Evolutionary conservation across 768 basidiomycete species (phyloP).

Genomic region (Omphalotus guepiniiformis): DNA sequence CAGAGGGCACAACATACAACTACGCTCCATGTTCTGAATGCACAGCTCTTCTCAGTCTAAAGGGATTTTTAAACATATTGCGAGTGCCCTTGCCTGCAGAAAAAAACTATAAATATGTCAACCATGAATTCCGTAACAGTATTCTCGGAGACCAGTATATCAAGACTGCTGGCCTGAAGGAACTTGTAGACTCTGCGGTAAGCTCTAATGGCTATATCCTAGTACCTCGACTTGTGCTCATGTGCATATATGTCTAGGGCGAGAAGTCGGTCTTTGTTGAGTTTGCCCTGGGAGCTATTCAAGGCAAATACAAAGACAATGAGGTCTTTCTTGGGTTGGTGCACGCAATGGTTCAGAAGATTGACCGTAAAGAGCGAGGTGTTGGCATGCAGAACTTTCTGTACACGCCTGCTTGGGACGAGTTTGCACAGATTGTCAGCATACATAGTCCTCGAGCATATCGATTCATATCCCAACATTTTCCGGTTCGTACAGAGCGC

Average conservation of each 20-base stretch:
- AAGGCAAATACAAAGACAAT: constrained; percentile 21
- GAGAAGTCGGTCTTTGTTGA: not conserved
- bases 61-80: constrained; percentile 14
- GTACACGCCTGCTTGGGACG: constrained; percentile 27
- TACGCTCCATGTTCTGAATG: constrained; percentile 18
- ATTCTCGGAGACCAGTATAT: constrained; percentile 13
- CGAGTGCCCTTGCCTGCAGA: not conserved
- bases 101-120: constrained; percentile 14
- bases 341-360: constrained; percentile 21
- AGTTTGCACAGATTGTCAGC: constrained; percentile 23
- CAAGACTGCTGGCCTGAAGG: constrained; percentile 11
- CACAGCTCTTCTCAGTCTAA: not conserved
- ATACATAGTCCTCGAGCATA: constrained; percentile 27
- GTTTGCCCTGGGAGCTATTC: constrained; percentile 13
- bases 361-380: constrained; percentile 23
- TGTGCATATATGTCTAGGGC: not conserved
- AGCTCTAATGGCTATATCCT: not conserved
- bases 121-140: constrained; percentile 9
- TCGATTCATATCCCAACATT: constrained; percentile 15
- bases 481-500: constrained; percentile 14
- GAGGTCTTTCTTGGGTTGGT: constrained; percentile 25
- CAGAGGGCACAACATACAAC: no score
- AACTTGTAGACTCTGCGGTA: constrained; percentile 13
- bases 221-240: not conserved
- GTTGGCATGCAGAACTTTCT: constrained; percentile 31